These are phyloP conservation scores for Lachnellula occidentalis DNA, from an alignment of 2,329 filamentous ascomycete species.

Conservation along the genomic window DNA sequence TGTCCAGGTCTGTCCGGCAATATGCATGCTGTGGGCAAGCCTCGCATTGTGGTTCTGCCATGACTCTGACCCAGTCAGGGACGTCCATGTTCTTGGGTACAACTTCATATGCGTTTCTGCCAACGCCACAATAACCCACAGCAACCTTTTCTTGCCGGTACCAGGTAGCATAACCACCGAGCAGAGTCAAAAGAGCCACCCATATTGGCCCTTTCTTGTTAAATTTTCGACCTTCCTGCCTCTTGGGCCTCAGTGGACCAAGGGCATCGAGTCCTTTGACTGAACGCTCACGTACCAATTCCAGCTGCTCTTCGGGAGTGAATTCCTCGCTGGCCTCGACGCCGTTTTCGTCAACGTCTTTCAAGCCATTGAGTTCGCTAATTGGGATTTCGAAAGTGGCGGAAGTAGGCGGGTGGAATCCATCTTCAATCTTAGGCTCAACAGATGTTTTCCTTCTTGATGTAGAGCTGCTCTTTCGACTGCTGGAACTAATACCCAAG, in stretches of 20 bases:
- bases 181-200: constrained; percentile 63
- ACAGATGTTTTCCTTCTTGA: constrained; percentile 46
- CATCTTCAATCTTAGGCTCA: constrained; percentile 42
- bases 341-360: constrained; percentile 38
- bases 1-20: constrained; percentile 73
- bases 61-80: constrained; percentile 64
- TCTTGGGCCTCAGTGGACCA: constrained; percentile 36
- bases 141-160: constrained; percentile 95
- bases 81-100: constrained; percentile 50
- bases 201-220: constrained; percentile 61
- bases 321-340: constrained; percentile 84
- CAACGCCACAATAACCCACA: constrained; percentile 90
- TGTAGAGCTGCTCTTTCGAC: constrained; percentile 32
- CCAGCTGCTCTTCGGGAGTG: constrained; percentile 82
- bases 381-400: constrained; percentile 55
- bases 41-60: constrained; percentile 79
- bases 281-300: constrained; percentile 65
- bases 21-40: constrained; percentile 85
- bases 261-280: constrained; percentile 45
- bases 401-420: constrained; percentile 47
- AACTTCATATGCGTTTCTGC: constrained; percentile 48
- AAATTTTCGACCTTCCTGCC: constrained; percentile 40
- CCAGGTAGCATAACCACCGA: constrained; percentile 71
- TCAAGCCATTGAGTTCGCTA: constrained; percentile 34
- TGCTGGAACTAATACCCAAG: constrained; percentile 32